A percentile compares a stretch with the other conserved stretches of the same genome.
Conservation (phyloP, 2,329 filamentous ascomycete species). For the Emergomyces orientalis region DNA sequence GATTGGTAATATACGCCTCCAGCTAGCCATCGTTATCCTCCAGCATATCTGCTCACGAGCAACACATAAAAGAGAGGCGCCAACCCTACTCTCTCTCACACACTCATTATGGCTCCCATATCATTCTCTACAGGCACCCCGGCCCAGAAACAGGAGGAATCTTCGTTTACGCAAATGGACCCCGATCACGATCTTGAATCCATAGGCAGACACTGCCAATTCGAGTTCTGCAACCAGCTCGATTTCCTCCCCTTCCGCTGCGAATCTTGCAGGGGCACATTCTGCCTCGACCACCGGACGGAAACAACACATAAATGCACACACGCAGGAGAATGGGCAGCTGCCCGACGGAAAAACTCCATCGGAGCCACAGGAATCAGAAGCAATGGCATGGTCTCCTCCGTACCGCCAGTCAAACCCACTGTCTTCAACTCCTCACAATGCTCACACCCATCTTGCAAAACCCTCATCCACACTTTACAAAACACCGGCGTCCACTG, state of each 20-base stretch:
- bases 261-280: slow-evolving; percentile 74
- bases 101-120: slow-evolving; percentile 2
- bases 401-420: slow-evolving; percentile 38
- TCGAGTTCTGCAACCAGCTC: slow-evolving; percentile 82
- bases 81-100: neutral
- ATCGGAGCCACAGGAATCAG: slow-evolving; percentile 15
- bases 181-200: slow-evolving; percentile 67
- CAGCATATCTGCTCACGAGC: neutral
- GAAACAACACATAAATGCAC: slow-evolving; percentile 68
- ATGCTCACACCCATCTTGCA: slow-evolving; percentile 42
- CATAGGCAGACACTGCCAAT: slow-evolving; percentile 85
- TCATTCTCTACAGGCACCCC: slow-evolving; percentile 3
- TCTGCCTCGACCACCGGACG: slow-evolving; percentile 86
- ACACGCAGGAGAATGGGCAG: slow-evolving; percentile 53
- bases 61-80: neutral
- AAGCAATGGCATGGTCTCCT: slow-evolving; percentile 22
- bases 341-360: slow-evolving; percentile 35
- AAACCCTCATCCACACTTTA: slow-evolving; percentile 44
- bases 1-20: neutral
- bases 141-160: neutral
- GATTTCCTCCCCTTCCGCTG: slow-evolving; percentile 94
- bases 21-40: neutral
- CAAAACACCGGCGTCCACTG: slow-evolving; percentile 44
- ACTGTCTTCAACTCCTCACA: slow-evolving; percentile 47
- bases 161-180: slow-evolving; percentile 31